Evolutionary conservation across 2,329 filamentous ascomycete genomes (phyloP), one percentile per base, ranked within the genome.

Genomic region (Microcyclospora tardicrescens): DNA sequence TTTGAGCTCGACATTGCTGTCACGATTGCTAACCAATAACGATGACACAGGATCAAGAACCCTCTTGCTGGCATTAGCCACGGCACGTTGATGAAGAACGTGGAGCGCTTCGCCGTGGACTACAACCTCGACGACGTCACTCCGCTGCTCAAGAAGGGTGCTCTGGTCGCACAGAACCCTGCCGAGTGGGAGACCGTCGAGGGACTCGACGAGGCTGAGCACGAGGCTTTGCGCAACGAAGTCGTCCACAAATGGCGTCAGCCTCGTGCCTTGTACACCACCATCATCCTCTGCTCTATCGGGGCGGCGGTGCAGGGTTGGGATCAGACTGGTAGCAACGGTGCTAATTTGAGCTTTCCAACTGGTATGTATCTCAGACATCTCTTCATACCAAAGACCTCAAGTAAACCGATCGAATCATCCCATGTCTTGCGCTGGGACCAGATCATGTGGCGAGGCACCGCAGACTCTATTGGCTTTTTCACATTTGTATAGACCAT

Each of bases 301-400:
- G 69, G 65, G 32, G 68, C 68, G 36, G 67, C 67, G 8, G 65
- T 71, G 1, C 69, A 73, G 44, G 65, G 59, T 11, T 71, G 67
- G 68, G 67, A 69, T 56, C 68, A 71, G 49, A 69, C 67, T 10
- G 68, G 66, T n/a, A 63, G 63, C 15, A 72, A 71, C 43, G 69
- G 68, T 4, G 69, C 69, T 29, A 72, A 72, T 37, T 52, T 73
- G 16, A 67, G 61, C 3, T 72, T 70, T 47, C 68, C 69, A 2
- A 50, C 54, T 16, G 30, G 14, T 24, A 24, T 24, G 19, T 24
- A 24, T 24, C 19, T 24, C 19, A 5, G 19, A 8, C 19, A 24
- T 5, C 5, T 24, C 19, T 24, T 24, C 5, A 8, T 5, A 24
- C 4, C 19, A 8, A 24, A 8, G 19, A 24, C 19, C 19, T 24